Base-by-base conservation (phyloP, 163 green algal genomes). In the Scenedesmus sp. region DNA sequence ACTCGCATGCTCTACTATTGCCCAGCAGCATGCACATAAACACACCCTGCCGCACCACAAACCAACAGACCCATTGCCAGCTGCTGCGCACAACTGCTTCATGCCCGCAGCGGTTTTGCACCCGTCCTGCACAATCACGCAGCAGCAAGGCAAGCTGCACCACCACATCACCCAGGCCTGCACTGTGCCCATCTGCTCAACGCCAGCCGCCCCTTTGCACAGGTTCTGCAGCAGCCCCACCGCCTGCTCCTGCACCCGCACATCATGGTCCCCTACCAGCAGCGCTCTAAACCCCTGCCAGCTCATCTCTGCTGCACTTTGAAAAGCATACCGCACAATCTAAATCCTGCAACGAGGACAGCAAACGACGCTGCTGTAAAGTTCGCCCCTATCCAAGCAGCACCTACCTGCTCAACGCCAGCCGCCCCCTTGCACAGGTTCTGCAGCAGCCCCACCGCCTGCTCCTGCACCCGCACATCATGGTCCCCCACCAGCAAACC, bases 361-460 rank as follows among this genome's bases (percentile, higher is more conserved):
- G 34, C 34, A 46, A 46, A 46, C 34, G 34, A 46, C 34, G 34
- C 34, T 46, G 34, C 34, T 46, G 34, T 46, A 46, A 46, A 46
- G 34, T 46, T 46, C 34, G 34, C 34, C 34, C 34, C 34, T 46
- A 46, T 46, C 34, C 86, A 8, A 52, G 89, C 94, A 94, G 96
- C 84, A 34, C 95, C 7, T 60, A 91, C 88, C 88, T 91, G 56
- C 13, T 91, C 56, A 26, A 91, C 23, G 52, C 76, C 55, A 8
- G 62, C 76, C 1, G 18, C n/a, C 5, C 34, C 88, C 56, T 82
- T 88, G 88, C 74, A 89, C 64, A 92, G 23, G 57, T 92, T 92
- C 89, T 92, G 94, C 89, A 99, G 91, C 84, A 97, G 93, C 26
- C 92, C 94, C 89, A 97, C 62, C 8, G 95, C 93, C 84, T 97